Evolutionary conservation across 1,284 basidiomycete genomes (phyloP).

Genomic region (Dichomitus squalens): DNA sequence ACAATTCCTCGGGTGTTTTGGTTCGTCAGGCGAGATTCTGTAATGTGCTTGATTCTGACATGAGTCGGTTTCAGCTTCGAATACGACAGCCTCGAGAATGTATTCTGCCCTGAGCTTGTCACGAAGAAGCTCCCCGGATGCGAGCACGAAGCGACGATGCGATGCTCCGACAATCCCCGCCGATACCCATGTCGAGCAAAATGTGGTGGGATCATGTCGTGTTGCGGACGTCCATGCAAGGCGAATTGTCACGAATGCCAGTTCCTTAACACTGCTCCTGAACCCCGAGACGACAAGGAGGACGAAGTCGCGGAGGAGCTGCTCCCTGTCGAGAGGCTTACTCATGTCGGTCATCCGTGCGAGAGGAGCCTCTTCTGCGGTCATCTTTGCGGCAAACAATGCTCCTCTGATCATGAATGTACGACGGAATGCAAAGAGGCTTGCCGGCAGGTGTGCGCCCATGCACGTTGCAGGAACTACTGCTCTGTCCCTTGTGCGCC

Average conservation of each 20-base stretch:
- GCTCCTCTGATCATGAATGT: constrained; percentile 55
- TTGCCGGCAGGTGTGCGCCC: constrained; percentile 62
- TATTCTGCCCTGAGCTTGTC: constrained; percentile 49
- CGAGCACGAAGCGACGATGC: constrained; percentile 53
- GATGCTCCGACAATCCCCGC: constrained; percentile 49
- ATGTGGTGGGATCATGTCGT: constrained; percentile 51
- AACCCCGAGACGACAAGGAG: constrained; percentile 13
- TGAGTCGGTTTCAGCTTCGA: constrained; percentile 41
- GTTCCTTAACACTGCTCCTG: constrained; percentile 22
- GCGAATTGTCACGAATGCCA: constrained; percentile 57
- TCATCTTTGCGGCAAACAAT: constrained; percentile 55
- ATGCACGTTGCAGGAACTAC: constrained; percentile 47
- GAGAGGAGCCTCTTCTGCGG: constrained; percentile 56
- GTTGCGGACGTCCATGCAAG: constrained; percentile 58
- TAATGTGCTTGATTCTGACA: neutral
- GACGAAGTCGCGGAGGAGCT: neutral
- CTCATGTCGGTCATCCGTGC: constrained; percentile 55
- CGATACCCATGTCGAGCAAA: constrained; percentile 41
- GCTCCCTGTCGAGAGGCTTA: constrained; percentile 28
- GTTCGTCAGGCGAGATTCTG: constrained; percentile 39
- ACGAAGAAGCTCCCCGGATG: constrained; percentile 53
- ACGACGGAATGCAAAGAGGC: constrained; percentile 44
- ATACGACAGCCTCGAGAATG: constrained; percentile 45
- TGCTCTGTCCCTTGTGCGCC: constrained; percentile 65
- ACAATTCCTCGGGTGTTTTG: constrained; percentile 49